phyloP scores from a whole-genome alignment of 768 basidiomycete genomes.

The Auriscalpium orientale region DNA sequence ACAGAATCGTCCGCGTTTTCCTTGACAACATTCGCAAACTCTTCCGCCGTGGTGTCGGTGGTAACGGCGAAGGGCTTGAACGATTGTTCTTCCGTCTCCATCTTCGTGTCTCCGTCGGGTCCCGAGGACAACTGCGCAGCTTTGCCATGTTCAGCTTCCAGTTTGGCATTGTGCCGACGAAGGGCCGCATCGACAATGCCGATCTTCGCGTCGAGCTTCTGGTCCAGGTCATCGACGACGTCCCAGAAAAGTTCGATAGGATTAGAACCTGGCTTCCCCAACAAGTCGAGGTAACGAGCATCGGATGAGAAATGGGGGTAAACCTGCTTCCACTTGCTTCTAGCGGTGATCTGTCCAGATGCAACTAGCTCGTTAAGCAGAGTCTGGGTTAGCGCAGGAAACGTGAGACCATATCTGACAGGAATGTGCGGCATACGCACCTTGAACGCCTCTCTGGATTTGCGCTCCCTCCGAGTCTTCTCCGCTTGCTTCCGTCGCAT shows the following conservation, averaged over 20 bases:
- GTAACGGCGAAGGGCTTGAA: constrained; percentile 33
- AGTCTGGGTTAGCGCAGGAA: constrained; percentile 31
- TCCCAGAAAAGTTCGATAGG: constrained; percentile 98
- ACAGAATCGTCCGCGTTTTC: constrained; percentile 47
- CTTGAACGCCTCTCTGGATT: constrained; percentile 87
- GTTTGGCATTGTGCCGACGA: constrained; percentile 37
- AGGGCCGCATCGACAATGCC: constrained; percentile 58
- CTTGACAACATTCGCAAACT: constrained; percentile 52
- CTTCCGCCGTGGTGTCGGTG: constrained; percentile 57
- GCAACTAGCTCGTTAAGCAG: constrained; percentile 66
- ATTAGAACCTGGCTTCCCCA: constrained; percentile 91
- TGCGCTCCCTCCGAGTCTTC: constrained; percentile 77
- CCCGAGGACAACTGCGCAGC: constrained; percentile 28
- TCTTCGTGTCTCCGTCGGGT: constrained; percentile 16
- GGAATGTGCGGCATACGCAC: constrained; percentile 27
- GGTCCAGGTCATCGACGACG: constrained; percentile 77
- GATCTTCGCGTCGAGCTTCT: constrained; percentile 75
- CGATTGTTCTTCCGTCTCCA: constrained; percentile 17
- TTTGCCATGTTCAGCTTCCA: constrained; percentile 24
- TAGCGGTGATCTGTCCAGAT: constrained; percentile 62
- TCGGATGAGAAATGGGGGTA: constrained; percentile 74
- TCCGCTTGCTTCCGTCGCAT: constrained; percentile 74
- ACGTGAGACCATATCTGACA: not conserved
- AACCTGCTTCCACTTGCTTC: constrained; percentile 87
- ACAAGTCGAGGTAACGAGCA: constrained; percentile 75